Base-by-base conservation (phyloP, 2,329 filamentous ascomycete species). In the Pseudogymnoascus sp. region DNA sequence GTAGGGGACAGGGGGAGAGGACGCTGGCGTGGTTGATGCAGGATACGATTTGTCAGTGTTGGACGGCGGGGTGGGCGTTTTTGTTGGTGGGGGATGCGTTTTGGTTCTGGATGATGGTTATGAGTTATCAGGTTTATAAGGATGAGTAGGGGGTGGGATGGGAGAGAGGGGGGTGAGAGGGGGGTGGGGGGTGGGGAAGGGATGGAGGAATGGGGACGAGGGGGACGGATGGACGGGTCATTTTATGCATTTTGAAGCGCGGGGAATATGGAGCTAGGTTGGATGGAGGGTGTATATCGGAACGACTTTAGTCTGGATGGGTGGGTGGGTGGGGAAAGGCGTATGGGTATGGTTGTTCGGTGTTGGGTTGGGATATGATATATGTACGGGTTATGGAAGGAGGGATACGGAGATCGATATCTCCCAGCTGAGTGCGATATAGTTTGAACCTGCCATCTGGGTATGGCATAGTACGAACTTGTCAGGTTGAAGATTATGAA, bases 21-120 rank as follows among this genome's bases (percentile, higher is more conserved):
- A 87, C 84, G 4, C 73, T 88, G 67, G 85, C 86, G 0, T 88
- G 84, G 82, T 69, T 89, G 67, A 75, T 87, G 74, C 84, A 89
- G 73, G 76, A 76, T 69, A 83, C 77, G 59, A 88, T 88, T 68
- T 89, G 85, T 82, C 74, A 78, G 82, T 79, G 79, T 47, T 88
- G 86, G 86, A 81, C 85, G 68, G 79, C 86, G 1, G 82, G 83
- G 1, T 89, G 87, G 73, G 80, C 84, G 0, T 85, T 88, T 71
- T 79, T 79, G 16, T 73, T 89, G 23, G 80, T 85, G 1, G 85
- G 85, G 0, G 76, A 74, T 16, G 74, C 86, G 1, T 87, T 87
- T 66, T 72, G 87, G 64, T 70, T 88, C n/a, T 88, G 85, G 85
- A 83, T 87, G 69, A 86, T 87, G 78, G 76, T 87, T 66, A 87